These are phyloP conservation scores for Pleurotus sapidus DNA, from an alignment of 768 basidiomycete genomes.

Conservation along the genomic window DNA sequence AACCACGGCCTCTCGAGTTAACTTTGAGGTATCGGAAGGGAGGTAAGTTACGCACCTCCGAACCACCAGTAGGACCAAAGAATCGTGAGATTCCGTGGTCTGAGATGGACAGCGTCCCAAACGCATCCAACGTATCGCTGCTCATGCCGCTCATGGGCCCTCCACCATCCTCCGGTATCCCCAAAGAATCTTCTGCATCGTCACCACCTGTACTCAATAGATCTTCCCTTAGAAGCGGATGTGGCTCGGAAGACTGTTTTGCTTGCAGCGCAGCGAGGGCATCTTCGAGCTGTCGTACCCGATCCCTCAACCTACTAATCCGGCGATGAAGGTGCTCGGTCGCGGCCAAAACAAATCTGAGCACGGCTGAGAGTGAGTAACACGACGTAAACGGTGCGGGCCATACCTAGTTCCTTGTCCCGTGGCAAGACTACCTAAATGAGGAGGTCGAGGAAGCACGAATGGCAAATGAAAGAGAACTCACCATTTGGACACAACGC, in stretches of 20 bases:
- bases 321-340: slow-evolving; percentile 64
- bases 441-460: slow-evolving; percentile 1
- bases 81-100: slow-evolving; percentile 61
- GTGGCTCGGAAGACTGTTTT: slow-evolving; percentile 47
- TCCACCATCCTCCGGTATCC: slow-evolving; percentile 9
- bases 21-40: no score
- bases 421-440: slow-evolving; percentile 67
- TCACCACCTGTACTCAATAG: slow-evolving; percentile 32
- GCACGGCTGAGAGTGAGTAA: neutral
- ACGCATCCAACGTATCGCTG: slow-evolving; percentile 49
- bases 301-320: slow-evolving; percentile 47
- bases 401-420: slow-evolving; percentile 70
- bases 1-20: neutral
- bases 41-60: slow-evolving; percentile 48
- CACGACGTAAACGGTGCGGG: neutral
- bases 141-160: slow-evolving; percentile 10
- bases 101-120: slow-evolving; percentile 59
- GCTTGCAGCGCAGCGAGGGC: slow-evolving; percentile 52
- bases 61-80: slow-evolving; percentile 66
- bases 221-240: slow-evolving; percentile 59
- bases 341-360: slow-evolving; percentile 55
- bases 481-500: slow-evolving; percentile 70
- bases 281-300: slow-evolving; percentile 61
- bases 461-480: slow-evolving; percentile 12
- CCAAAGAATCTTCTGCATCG: slow-evolving; percentile 20